Conservation (phyloP, 495 filamentous ascomycete species). For the Sordaria brevicollis region DNA sequence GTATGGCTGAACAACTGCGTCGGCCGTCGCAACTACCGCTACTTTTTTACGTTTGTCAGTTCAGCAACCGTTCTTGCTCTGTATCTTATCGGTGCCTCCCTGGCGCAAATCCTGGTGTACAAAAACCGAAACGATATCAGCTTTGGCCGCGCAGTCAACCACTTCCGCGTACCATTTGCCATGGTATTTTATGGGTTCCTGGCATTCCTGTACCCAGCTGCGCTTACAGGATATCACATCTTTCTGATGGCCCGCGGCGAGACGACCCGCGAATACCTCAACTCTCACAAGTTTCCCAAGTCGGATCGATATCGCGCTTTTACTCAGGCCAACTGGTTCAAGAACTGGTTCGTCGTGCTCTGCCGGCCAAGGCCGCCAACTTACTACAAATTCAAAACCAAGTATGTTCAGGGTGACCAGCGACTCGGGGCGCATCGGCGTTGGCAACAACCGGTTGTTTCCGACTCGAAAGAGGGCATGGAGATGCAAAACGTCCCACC, state of each 20-base stretch:
- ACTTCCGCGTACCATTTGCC: conserved; percentile 72
- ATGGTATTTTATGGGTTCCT: conserved; percentile 78
- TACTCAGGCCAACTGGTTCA: conserved; percentile 62
- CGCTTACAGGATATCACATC: conserved; percentile 77
- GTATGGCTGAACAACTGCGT: conserved; percentile 99
- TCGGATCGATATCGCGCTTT: conserved; percentile 88
- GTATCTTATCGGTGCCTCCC: conserved; percentile 62
- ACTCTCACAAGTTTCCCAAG: conserved; percentile 87
- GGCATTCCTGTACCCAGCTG: conserved; percentile 68
- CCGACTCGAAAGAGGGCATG: conserved; percentile 23
- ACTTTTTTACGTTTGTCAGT: conserved; percentile 85
- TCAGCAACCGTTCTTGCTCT: conserved; percentile 63
- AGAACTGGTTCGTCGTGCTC: conserved; percentile 75
- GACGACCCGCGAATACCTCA: conserved; percentile 92
- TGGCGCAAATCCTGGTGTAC: conserved; percentile 74
- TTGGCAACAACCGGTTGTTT: neutral
- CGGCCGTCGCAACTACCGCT: conserved; percentile 94
- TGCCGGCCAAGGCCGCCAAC: conserved; percentile 77
- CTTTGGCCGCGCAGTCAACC: conserved; percentile 55
- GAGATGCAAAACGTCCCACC: conserved; percentile 35
- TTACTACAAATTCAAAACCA: conserved; percentile 77
- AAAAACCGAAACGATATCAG: conserved; percentile 45
- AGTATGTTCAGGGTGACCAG: conserved; percentile 74
- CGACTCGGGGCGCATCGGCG: conserved; percentile 44
- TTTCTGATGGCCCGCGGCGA: conserved; percentile 85